Evolutionary conservation across 148 eudicot genomes (phyloP), one percentile per base, ranked within the genome.

Genomic region (Tetragonia tetragonoides): DNA sequence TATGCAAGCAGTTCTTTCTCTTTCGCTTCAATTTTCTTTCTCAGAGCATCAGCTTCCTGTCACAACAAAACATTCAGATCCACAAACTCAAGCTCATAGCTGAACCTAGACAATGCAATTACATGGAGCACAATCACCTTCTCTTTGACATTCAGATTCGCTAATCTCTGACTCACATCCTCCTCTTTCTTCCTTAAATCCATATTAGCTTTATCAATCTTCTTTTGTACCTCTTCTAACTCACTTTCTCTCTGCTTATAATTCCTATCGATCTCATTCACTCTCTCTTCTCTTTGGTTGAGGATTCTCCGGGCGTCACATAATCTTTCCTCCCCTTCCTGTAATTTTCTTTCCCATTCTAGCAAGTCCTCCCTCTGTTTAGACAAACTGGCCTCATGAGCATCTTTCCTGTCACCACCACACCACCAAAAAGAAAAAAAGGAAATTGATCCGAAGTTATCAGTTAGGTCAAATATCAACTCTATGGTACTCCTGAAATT

Each of bases 311-410:
- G 89, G 71, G 87, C 83, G 83, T 95, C 99, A 62, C 91, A 91
- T 80, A 95, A 79, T 81, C 93, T 87, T 82, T 95, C 97, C 84
- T 93, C 99, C 63, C 90, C 93, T 76, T 88, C 98, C 80, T 90
- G 87, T 66, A 95, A 84, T 78, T 91, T 95, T 61, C 83, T 86
- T 83, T 95, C 99, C 99, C 99, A 93, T 74, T 88, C 98, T 65
- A 88, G 87, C 81, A 95, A 77, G 75, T 95, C 99, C 80, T 95
- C 98, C 76, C 95, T 87, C 78, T 93, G 97, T 80, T 89, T 89
- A 69, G 88, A 90, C 63, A 95, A 66, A 63, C 81, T 79, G 75
- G 82, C 70, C 56, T 89, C 93, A 65, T 88, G 92, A 20, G 87
- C 85, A 56, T 95, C 97, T 78, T 90, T 88, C 87, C 97, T 96